Percentiles rank a stretch among this genome's conserved stretches.
Conservation (phyloP, 2,329 filamentous ascomycete genomes). For the Didymella sp. region DNA sequence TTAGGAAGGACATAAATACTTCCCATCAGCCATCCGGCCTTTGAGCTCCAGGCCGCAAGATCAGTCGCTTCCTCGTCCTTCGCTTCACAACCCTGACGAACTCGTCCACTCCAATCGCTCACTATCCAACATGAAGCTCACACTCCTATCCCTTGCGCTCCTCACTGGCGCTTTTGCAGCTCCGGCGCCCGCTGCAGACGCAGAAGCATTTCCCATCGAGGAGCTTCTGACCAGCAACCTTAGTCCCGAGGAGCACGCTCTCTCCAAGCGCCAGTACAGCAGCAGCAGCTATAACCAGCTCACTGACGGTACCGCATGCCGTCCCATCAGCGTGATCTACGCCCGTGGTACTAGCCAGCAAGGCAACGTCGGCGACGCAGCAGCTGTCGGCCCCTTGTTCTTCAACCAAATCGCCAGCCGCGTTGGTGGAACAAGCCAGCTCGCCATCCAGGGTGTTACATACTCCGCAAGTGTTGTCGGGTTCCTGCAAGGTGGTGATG, state of each 20-base stretch:
- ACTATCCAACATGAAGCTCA: constrained; percentile 19
- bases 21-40: not conserved
- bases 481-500: constrained; percentile 56
- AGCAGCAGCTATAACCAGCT: constrained; percentile 34
- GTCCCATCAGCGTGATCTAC: constrained; percentile 60
- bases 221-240: constrained; percentile 15
- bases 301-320: constrained; percentile 45
- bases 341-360: constrained; percentile 62
- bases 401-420: constrained; percentile 53
- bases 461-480: constrained; percentile 56
- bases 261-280: constrained; percentile 28
- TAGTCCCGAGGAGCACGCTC: constrained; percentile 19
- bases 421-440: constrained; percentile 51
- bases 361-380: constrained; percentile 58
- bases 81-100: not conserved
- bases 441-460: constrained; percentile 62
- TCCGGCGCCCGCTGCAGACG: constrained; percentile 14
- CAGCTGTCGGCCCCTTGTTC: constrained; percentile 56
- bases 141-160: constrained; percentile 17
- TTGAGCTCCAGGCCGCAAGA: constrained; percentile 3
- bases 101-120: not conserved
- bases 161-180: constrained; percentile 16
- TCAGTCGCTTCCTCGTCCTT: constrained; percentile 3
- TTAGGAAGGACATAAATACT: constrained; percentile 7
- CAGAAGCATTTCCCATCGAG: constrained; percentile 21